Evolutionary conservation across 116 monocot genomes (phyloP).

Genomic region (Dioscorea cayenensis): DNA sequence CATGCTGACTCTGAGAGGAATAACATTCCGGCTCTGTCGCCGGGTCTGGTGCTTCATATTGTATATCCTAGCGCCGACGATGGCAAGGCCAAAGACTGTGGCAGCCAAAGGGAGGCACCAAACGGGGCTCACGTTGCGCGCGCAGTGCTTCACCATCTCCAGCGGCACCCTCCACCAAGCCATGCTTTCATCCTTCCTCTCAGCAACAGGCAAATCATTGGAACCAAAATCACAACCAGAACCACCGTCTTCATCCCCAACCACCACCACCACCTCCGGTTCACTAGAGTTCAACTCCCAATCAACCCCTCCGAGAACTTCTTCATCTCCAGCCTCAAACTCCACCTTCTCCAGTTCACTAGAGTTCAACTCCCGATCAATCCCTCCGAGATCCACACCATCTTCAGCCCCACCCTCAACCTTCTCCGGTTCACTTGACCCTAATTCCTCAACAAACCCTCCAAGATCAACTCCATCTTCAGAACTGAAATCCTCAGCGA

Average conservation of each 20-base stretch:
- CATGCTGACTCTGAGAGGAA: slow-evolving; percentile 26
- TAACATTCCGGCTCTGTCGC: slow-evolving; percentile 13
- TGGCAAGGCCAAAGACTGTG: slow-evolving; percentile 42
- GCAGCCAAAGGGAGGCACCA: slow-evolving; percentile 53
- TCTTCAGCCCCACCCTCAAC: slow-evolving; percentile 63
- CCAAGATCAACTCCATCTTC: neutral
- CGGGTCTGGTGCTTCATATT: slow-evolving; percentile 37
- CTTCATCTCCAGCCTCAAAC: slow-evolving; percentile 53
- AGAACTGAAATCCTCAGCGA: neutral
- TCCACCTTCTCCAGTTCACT: slow-evolving; percentile 31
- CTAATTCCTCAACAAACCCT: slow-evolving; percentile 22
- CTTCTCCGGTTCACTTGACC: slow-evolving; percentile 4
- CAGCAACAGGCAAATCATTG: slow-evolving; percentile 3
- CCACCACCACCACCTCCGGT: neutral
- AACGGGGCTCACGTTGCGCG: slow-evolving; percentile 41
- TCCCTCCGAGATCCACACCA: slow-evolving; percentile 16
- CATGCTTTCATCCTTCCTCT: slow-evolving; percentile 21
- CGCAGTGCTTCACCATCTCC: slow-evolving; percentile 51
- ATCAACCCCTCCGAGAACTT: slow-evolving; percentile 6
- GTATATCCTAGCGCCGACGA: slow-evolving; percentile 48
- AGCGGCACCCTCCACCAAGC: slow-evolving; percentile 66
- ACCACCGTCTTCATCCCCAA: neutral
- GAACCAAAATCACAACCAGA: neutral
- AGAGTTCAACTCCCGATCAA: neutral
- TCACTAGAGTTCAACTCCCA: neutral